A percentile compares a stretch with the other conserved stretches of the same genome.
Evolutionary conservation across 2,329 filamentous ascomycete genomes (phyloP).

Genomic region (Talaromyces sp.): DNA sequence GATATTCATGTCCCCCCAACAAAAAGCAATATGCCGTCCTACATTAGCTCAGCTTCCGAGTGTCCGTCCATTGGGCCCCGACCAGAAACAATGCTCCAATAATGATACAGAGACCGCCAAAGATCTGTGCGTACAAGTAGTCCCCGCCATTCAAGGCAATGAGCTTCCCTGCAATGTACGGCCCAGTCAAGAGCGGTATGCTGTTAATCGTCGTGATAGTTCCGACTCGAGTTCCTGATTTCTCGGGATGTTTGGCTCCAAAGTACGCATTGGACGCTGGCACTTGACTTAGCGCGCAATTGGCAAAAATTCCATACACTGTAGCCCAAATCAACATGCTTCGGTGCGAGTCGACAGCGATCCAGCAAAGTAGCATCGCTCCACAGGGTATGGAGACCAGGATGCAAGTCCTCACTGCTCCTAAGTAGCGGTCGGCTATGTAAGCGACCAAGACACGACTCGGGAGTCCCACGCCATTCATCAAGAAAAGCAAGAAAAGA

Average conservation of each 20-base stretch:
- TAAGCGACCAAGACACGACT: conserved; percentile 3
- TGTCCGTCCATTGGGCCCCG: conserved; percentile 10
- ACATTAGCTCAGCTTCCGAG: conserved; percentile 7
- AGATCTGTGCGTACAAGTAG: conserved; percentile 54
- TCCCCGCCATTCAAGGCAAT: conserved; percentile 46
- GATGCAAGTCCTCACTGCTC: conserved; percentile 6
- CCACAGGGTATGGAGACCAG: conserved; percentile 2
- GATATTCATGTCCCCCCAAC: background rate
- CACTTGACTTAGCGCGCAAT: conserved; percentile 8
- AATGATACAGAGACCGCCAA: conserved; percentile 12
- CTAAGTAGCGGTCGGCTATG: conserved; percentile 11
- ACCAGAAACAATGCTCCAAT: conserved; percentile 11
- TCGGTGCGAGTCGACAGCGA: conserved; percentile 2
- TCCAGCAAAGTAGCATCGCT: conserved; percentile 8
- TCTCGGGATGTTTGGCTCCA: conserved; percentile 51
- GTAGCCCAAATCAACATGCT: conserved; percentile 2
- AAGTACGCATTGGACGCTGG: conserved; percentile 8
- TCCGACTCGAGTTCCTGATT: conserved; percentile 55
- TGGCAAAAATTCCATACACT: conserved; percentile 12
- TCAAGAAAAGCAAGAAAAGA: conserved; percentile 8
- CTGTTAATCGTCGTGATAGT: conserved; percentile 57
- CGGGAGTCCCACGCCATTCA: conserved; percentile 11
- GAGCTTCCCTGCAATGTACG: conserved; percentile 55
- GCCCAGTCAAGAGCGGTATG: conserved; percentile 54
- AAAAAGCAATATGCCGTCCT: background rate